phyloP scores from a whole-genome alignment of 2,329 filamentous ascomycete genomes.

The Aspergillus fischeri region DNA sequence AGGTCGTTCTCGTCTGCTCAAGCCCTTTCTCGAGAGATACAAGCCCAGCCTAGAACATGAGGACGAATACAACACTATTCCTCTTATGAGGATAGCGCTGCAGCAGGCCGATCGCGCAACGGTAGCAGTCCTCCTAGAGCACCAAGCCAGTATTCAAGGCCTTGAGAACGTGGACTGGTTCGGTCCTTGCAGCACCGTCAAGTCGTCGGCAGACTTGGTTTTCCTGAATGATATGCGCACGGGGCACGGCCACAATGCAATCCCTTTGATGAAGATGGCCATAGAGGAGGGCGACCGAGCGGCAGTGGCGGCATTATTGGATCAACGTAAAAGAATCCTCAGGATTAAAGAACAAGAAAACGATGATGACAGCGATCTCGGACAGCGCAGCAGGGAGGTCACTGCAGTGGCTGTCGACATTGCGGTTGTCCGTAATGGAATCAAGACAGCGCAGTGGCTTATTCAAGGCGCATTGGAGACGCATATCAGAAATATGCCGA shows the following conservation, averaged over 20 bases:
- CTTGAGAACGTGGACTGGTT: slow-evolving; percentile 12
- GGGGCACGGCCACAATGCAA: neutral
- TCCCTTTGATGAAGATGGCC: slow-evolving; percentile 12
- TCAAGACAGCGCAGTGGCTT: slow-evolving; percentile 7
- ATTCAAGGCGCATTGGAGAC: neutral
- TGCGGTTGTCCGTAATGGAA: slow-evolving; percentile 1
- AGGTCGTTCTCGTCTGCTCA: slow-evolving; percentile 8
- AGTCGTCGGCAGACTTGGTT: neutral
- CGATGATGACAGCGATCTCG: slow-evolving; percentile 2
- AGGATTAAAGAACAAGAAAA: neutral
- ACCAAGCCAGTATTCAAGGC: slow-evolving; percentile 9
- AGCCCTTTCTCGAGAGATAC: slow-evolving; percentile 12
- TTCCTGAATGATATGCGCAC: neutral
- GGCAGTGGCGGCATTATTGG: slow-evolving; percentile 1
- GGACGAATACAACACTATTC: slow-evolving; percentile 8
- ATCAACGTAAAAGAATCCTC: slow-evolving; percentile 3
- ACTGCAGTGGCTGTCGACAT: slow-evolving; percentile 10
- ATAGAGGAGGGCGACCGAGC: slow-evolving; percentile 7
- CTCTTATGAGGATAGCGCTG: slow-evolving; percentile 11
- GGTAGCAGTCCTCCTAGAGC: slow-evolving; percentile 11
- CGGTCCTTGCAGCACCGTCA: slow-evolving; percentile 10
- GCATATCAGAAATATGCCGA: slow-evolving; percentile 2
- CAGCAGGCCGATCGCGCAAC: slow-evolving; percentile 15
- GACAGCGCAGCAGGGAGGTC: neutral
- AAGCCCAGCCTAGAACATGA: slow-evolving; percentile 6